These are phyloP conservation scores for Sarocladiaceae sp. DNA, from an alignment of 2,329 filamentous ascomycete species.

Conservation along the genomic window DNA sequence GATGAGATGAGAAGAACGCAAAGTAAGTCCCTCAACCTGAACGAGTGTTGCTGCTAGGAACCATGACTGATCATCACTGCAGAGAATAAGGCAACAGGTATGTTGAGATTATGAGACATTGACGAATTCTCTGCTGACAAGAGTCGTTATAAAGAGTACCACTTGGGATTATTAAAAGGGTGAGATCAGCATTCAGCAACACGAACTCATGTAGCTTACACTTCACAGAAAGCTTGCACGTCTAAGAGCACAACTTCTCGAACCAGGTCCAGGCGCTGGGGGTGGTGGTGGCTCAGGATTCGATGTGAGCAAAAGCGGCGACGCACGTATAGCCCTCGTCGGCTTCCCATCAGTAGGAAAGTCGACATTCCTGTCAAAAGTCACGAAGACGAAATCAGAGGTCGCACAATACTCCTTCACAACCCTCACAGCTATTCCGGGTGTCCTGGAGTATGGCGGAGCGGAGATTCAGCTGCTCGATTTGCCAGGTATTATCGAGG, in stretches of 20 bases:
- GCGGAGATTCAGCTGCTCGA: slow-evolving; percentile 98
- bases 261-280: slow-evolving; percentile 77
- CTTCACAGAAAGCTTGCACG: slow-evolving; percentile 81
- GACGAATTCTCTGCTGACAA: neutral
- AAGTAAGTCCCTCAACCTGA: slow-evolving; percentile 59
- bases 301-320: slow-evolving; percentile 92
- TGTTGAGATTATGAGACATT: slow-evolving; percentile 23
- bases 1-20: slow-evolving; percentile 99
- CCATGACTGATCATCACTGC: slow-evolving; percentile 25
- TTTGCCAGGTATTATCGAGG: slow-evolving; percentile 97
- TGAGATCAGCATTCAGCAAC: slow-evolving; percentile 32
- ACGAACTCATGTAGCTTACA: neutral
- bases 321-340: slow-evolving; percentile 93
- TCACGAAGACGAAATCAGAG: slow-evolving; percentile 96
- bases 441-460: slow-evolving; percentile 94
- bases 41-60: too few species aligned
- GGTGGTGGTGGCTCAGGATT: slow-evolving; percentile 79
- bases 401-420: slow-evolving; percentile 97
- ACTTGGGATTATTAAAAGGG: slow-evolving; percentile 97
- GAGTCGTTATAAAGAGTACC: slow-evolving; percentile 67
- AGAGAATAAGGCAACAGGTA: slow-evolving; percentile 99
- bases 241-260: slow-evolving; percentile 87
- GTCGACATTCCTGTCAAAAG: slow-evolving; percentile 97
- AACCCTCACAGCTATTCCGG: slow-evolving; percentile 93
- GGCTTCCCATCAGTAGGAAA: slow-evolving; percentile 99